Conservation (phyloP, 306 rosid genomes). For the Cucumis sativus region DNA sequence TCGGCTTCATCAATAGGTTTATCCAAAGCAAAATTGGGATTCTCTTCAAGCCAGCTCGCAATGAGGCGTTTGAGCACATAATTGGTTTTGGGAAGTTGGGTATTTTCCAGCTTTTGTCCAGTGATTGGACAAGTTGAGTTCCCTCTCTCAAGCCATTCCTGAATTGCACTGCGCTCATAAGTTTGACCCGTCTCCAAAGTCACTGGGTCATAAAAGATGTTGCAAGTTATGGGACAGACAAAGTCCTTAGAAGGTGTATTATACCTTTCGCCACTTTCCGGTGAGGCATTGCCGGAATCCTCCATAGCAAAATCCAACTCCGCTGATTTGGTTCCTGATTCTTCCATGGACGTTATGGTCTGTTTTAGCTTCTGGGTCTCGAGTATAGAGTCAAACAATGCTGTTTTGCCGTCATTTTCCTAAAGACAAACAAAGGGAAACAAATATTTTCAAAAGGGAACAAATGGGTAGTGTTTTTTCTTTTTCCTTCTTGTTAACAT, state of each 20-base stretch:
- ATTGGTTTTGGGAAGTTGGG: conserved; percentile 78
- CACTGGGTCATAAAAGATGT: conserved; percentile 85
- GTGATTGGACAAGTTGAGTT: conserved; percentile 82
- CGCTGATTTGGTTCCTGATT: conserved; percentile 14
- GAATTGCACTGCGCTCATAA: conserved; percentile 78
- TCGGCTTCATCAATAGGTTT: conserved; percentile 14
- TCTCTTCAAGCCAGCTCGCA: conserved; percentile 76
- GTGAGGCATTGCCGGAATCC: conserved; percentile 23
- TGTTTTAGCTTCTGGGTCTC: conserved; percentile 32
- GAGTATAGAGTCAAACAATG: conserved; percentile 33
- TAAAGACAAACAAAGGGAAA: conserved; percentile 24
- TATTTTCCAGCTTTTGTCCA: conserved; percentile 63
- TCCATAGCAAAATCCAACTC: conserved; percentile 29
- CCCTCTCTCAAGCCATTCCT: conserved; percentile 81
- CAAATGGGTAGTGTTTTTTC: neutral
- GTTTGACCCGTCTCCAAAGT: conserved; percentile 96
- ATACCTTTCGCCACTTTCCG: conserved; percentile 30
- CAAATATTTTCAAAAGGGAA: conserved; percentile 10
- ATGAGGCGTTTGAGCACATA: conserved; percentile 80
- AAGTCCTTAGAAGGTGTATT: conserved; percentile 67
- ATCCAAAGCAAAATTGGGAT: conserved; percentile 22
- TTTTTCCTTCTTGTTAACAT: conserved; percentile 17
- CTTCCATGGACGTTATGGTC: conserved; percentile 19
- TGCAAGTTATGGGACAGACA: conserved; percentile 83
- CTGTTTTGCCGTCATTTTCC: conserved; percentile 39